Percentiles rank a stretch among this genome's conserved stretches.
Conservation (phyloP, 2,329 filamentous ascomycete genomes). For the Colletotrichum zoysiae region DNA sequence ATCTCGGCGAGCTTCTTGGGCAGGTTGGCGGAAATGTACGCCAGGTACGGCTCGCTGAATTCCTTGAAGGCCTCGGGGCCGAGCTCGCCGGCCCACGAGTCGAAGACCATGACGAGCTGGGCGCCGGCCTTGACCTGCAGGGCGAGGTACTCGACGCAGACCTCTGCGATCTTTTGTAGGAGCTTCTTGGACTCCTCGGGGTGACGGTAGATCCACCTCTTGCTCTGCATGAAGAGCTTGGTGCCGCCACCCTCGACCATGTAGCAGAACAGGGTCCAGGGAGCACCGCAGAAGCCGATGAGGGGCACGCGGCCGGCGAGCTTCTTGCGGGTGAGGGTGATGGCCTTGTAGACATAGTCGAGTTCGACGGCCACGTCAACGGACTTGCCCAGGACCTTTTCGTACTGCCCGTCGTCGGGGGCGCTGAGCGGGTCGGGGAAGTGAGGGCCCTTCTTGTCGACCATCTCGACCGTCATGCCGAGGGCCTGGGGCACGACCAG, state of each 20-base stretch:
- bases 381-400: constrained; percentile 77
- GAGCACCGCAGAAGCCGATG: constrained; percentile 96
- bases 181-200: constrained; percentile 83
- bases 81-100: constrained; percentile 97
- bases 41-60: constrained; percentile 89
- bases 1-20: constrained; percentile 80
- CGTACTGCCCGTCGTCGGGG: constrained; percentile 87
- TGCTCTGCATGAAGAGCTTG: constrained; percentile 93
- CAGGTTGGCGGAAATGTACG: constrained; percentile 84
- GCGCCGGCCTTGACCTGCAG: constrained; percentile 93
- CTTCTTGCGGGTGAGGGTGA: constrained; percentile 91
- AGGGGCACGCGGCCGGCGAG: constrained; percentile 88
- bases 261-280: constrained; percentile 97
- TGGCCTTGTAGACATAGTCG: constrained; percentile 95
- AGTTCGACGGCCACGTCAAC: constrained; percentile 90
- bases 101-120: constrained; percentile 96
- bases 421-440: constrained; percentile 87
- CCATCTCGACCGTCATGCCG: constrained; percentile 99
- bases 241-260: constrained; percentile 99
- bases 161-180: constrained; percentile 90
- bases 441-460: constrained; percentile 95
- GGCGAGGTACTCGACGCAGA: constrained; percentile 95
- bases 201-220: constrained; percentile 97
- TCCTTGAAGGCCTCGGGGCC: constrained; percentile 85
- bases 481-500: constrained; percentile 97